Conservation (phyloP, 805 yeast species). For the Candida tammaniensis region DNA sequence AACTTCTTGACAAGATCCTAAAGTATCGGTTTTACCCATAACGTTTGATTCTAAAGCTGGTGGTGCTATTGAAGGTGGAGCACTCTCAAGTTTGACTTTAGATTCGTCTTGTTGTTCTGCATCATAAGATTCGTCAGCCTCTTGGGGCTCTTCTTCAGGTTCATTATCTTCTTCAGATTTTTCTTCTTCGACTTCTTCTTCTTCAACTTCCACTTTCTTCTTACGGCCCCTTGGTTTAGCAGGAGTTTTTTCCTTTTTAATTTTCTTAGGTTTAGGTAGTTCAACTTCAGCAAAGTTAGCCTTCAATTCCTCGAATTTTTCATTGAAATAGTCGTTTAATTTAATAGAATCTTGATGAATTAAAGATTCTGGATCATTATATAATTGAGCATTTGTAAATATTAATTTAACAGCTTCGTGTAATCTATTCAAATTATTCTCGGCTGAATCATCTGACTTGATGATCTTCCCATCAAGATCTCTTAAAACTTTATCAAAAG, state of each 20-base stretch:
- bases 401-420: slow-evolving; percentile 57
- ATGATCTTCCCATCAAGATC: slow-evolving; percentile 52
- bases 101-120: slow-evolving; percentile 10
- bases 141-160: slow-evolving; percentile 9
- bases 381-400: slow-evolving; percentile 74
- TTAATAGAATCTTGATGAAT: slow-evolving; percentile 69
- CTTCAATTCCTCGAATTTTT: slow-evolving; percentile 31
- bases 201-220: slow-evolving; percentile 7
- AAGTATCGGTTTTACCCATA: slow-evolving; percentile 28
- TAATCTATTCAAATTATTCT: slow-evolving; percentile 57
- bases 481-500: slow-evolving; percentile 57
- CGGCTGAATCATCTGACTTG: slow-evolving; percentile 17
- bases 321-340: slow-evolving; percentile 52
- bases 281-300: slow-evolving; percentile 17
- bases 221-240: slow-evolving; percentile 14
- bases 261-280: slow-evolving; percentile 17
- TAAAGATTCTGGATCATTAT: slow-evolving; percentile 70
- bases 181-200: slow-evolving; percentile 10
- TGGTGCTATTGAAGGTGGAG: slow-evolving; percentile 5
- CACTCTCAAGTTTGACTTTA: slow-evolving; percentile 1
- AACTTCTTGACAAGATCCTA: slow-evolving; percentile 26
- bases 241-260: slow-evolving; percentile 9
- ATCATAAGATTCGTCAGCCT: slow-evolving; percentile 13
- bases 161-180: slow-evolving; percentile 13
- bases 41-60: slow-evolving; percentile 16